These are phyloP conservation scores for Stenogyne calaminthoides DNA, from an alignment of 305 asterid genomes.

Conservation along the genomic window DNA sequence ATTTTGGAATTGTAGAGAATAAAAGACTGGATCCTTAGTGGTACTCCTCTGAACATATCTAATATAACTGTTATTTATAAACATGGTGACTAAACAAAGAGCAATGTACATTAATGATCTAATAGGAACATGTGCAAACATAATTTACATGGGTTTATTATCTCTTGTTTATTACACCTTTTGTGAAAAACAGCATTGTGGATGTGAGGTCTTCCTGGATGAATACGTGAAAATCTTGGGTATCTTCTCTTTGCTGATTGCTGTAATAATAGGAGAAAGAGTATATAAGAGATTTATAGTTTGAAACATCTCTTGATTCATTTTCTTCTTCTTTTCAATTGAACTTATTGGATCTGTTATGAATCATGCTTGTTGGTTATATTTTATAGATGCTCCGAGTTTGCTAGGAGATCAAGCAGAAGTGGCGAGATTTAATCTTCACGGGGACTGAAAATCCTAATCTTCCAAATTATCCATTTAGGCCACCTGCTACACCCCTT, in stretches of 20 bases:
- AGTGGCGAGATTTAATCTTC: conserved; percentile 27
- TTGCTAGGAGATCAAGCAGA: conserved; percentile 35
- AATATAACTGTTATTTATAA: not conserved
- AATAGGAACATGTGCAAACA: not conserved
- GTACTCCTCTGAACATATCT: conserved; percentile 2
- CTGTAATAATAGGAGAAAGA: conserved; percentile 2
- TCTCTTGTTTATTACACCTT: conserved; percentile 3
- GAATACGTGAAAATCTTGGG: not conserved
- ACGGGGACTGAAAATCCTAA: conserved; percentile 87
- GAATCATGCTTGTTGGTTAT: conserved; percentile 25
- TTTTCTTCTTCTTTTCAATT: not conserved
- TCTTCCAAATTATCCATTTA: conserved; percentile 47
- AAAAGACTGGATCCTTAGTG: not conserved
- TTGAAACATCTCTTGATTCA: not conserved
- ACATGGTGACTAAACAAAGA: not conserved
- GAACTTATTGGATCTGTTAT: not conserved
- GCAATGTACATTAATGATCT: conserved; percentile 2
- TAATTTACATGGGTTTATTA: not conserved
- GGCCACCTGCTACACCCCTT: conserved; percentile 58
- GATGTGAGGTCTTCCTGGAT: conserved; percentile 15
- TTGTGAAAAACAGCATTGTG: conserved; percentile 5
- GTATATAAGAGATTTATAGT: not conserved
- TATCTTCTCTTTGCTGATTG: conserved; percentile 3
- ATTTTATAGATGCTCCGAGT: conserved; percentile 41
- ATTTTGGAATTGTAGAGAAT: not conserved